phyloP scores from a whole-genome alignment of 257 asterid genomes.

The Ophiorrhiza pumila region DNA sequence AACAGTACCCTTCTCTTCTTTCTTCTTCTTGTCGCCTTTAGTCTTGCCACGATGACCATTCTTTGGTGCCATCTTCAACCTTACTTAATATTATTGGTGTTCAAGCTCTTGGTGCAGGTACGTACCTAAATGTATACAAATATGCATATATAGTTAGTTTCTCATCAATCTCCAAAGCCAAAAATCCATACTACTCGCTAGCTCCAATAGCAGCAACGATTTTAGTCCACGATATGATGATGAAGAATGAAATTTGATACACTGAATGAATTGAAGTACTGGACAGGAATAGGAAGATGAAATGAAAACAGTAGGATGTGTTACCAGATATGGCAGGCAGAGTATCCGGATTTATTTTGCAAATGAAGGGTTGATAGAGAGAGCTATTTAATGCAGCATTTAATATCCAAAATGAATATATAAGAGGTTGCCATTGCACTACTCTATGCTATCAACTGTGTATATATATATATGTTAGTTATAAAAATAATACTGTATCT shows the following conservation, averaged over 20 bases:
- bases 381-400: slow-evolving; percentile 45
- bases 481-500: neutral
- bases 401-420: slow-evolving; percentile 22
- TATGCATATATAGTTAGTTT: too few species aligned
- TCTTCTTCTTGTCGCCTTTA: slow-evolving; percentile 92
- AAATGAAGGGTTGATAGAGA: slow-evolving; percentile 20
- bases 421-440: neutral
- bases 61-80: slow-evolving; percentile 80
- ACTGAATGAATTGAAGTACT: too few species aligned
- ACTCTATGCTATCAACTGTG: neutral
- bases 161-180: neutral
- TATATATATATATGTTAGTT: neutral
- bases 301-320: too few species aligned
- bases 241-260: too few species aligned
- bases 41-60: slow-evolving; percentile 82
- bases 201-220: too few species aligned
- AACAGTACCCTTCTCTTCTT: slow-evolving; percentile 74
- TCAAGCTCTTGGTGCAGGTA: too few species aligned
- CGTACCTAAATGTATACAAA: too few species aligned
- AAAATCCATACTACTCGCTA: too few species aligned
- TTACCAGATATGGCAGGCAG: slow-evolving; percentile 8
- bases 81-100: neutral
- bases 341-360: neutral
- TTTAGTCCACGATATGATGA: too few species aligned
- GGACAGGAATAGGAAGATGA: too few species aligned